These are phyloP conservation scores for Rubia peregrina DNA, from an alignment of 305 asterid species.

Conservation along the genomic window DNA sequence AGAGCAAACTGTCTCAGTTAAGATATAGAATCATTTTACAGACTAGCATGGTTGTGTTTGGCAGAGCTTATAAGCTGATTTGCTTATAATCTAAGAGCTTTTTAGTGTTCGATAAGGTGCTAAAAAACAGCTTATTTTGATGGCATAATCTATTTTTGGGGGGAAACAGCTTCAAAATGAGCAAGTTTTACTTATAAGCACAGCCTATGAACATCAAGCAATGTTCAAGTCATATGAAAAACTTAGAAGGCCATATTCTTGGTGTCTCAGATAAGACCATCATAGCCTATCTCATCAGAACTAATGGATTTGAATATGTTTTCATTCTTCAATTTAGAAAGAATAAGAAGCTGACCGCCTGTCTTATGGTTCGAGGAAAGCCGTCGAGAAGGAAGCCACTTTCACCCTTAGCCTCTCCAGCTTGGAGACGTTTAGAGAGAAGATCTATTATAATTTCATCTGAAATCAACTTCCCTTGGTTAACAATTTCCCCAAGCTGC, in stretches of 20 bases:
- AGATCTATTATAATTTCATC: slow-evolving; percentile 81
- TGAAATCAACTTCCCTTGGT: slow-evolving; percentile 73
- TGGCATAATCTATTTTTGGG: too few species aligned
- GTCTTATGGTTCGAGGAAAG: slow-evolving; percentile 90
- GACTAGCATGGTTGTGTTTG: neutral
- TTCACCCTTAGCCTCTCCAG: slow-evolving; percentile 72
- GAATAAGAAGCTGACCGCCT: slow-evolving; percentile 57
- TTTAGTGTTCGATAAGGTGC: too few species aligned
- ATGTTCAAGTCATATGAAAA: neutral
- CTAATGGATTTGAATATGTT: neutral
- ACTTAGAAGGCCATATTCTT: neutral
- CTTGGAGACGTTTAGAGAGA: slow-evolving; percentile 77
- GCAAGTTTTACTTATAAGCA: too few species aligned
- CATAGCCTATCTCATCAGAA: neutral
- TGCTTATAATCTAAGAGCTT: too few species aligned
- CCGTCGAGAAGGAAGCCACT: slow-evolving; percentile 91
- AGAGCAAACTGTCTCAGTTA: neutral
- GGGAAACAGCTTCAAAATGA: too few species aligned
- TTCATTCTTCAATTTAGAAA: neutral
- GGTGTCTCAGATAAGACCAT: neutral
- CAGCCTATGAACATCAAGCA: too few species aligned
- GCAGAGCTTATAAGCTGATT: too few species aligned
- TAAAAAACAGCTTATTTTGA: too few species aligned
- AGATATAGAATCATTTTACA: too few species aligned
- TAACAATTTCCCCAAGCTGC: slow-evolving; percentile 83